phyloP scores from a whole-genome alignment of 768 basidiomycete species.

The Phaffia tasmanica region DNA sequence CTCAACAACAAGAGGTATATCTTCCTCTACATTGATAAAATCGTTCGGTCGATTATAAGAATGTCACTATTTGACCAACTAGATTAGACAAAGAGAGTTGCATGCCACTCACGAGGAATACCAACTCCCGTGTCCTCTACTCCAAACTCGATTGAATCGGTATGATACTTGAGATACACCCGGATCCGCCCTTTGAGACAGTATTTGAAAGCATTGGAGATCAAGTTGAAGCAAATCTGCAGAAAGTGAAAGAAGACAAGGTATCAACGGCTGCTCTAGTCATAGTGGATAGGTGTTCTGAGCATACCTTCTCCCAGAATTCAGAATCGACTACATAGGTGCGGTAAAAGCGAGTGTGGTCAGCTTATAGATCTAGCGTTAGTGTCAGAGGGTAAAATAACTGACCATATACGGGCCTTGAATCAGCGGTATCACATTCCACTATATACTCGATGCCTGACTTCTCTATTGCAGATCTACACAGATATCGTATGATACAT shows the following conservation, averaged over 20 bases:
- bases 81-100: background rate
- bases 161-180: conserved; percentile 33
- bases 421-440: conserved; percentile 33
- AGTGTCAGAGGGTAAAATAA: too few species aligned
- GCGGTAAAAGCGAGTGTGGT: background rate
- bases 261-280: conserved; percentile 29
- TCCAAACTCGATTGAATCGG: conserved; percentile 33
- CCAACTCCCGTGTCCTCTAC: conserved; percentile 41
- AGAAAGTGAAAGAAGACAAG: conserved; percentile 26
- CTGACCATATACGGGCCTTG: conserved; percentile 28
- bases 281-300: conserved; percentile 27
- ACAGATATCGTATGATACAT: background rate
- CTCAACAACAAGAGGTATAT: conserved; percentile 35
- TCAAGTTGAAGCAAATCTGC: conserved; percentile 20
- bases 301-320: conserved; percentile 37
- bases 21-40: conserved; percentile 10
- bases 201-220: conserved; percentile 33
- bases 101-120: conserved; percentile 32
- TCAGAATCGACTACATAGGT: conserved; percentile 35
- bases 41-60: background rate
- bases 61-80: background rate
- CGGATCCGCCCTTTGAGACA: conserved; percentile 36
- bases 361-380: too few species aligned
- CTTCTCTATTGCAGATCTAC: conserved; percentile 37
- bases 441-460: conserved; percentile 33